phyloP scores from a whole-genome alignment of 768 basidiomycete species.

The Mycena albidolilacea region DNA sequence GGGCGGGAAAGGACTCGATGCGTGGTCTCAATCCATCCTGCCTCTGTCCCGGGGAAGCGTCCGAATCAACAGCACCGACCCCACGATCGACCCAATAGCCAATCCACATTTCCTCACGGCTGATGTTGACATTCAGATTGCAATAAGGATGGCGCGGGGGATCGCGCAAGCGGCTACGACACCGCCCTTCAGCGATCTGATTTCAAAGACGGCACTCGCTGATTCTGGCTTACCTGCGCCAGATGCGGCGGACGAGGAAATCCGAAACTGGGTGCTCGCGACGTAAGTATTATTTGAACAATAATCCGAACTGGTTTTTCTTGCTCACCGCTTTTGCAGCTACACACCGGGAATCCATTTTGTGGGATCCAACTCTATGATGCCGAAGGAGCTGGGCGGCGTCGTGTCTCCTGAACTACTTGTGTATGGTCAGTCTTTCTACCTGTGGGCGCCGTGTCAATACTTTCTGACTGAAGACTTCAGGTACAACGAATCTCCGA shows the following conservation, averaged over 20 bases:
- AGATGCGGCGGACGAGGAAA: constrained; percentile 34
- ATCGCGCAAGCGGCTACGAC: constrained; percentile 31
- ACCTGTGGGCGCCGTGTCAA: no score
- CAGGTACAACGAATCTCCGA: constrained; percentile 42
- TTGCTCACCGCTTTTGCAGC: constrained; percentile 1
- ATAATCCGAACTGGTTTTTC: background rate
- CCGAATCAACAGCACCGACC: constrained; percentile 35
- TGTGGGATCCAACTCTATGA: constrained; percentile 38
- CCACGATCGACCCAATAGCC: constrained; percentile 22
- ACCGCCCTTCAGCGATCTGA: constrained; percentile 35
- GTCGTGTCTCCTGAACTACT: constrained; percentile 36
- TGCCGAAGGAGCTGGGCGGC: constrained; percentile 35
- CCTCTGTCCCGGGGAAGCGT: constrained; percentile 37
- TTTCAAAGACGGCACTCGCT: constrained; percentile 17
- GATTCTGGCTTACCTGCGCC: constrained; percentile 25
- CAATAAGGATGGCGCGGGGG: constrained; percentile 28
- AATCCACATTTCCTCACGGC: constrained; percentile 31
- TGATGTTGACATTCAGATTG: constrained; percentile 32
- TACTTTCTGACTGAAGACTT: no score
- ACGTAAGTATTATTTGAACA: background rate
- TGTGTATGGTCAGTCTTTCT: constrained; percentile 25
- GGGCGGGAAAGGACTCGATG: background rate
- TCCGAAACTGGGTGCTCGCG: constrained; percentile 32
- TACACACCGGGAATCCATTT: constrained; percentile 37
- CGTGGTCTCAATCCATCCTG: constrained; percentile 29